Evolutionary conservation across 208 protist genomes (phyloP).

Genomic region (Trypanosoma boissoni): DNA sequence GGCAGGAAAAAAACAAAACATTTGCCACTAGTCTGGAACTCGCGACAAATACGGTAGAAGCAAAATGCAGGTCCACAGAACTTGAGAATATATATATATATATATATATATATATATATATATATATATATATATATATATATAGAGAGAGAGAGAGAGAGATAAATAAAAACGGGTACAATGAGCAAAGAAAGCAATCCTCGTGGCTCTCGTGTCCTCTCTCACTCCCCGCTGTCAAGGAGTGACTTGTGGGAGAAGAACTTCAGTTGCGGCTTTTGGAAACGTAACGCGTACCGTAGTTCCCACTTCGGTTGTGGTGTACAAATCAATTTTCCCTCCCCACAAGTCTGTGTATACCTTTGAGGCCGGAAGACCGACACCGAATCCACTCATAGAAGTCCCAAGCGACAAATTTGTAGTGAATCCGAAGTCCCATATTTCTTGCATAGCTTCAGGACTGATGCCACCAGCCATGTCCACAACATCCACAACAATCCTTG

Average conservation of each 20-base stretch:
- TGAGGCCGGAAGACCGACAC: slow-evolving; percentile 75
- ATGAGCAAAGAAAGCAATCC: too few species aligned
- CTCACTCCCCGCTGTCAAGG: not conserved
- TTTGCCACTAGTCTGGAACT: too few species aligned
- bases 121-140: too few species aligned
- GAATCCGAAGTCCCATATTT: slow-evolving; percentile 89
- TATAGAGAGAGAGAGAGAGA: too few species aligned
- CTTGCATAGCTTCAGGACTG: slow-evolving; percentile 26
- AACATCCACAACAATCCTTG: slow-evolving; percentile 74
- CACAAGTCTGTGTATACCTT: slow-evolving; percentile 88
- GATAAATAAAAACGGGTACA: too few species aligned
- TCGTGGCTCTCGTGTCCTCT: not conserved
- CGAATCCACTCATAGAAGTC: slow-evolving; percentile 70
- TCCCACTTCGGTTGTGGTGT: slow-evolving; percentile 32
- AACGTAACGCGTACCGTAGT: slow-evolving; percentile 83
- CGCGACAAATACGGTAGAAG: too few species aligned
- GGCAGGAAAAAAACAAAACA: too few species aligned
- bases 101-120: slow-evolving; percentile 1
- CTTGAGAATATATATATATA: not conserved
- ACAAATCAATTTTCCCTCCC: slow-evolving; percentile 73
- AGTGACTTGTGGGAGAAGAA: slow-evolving; percentile 32
- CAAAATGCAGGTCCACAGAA: not conserved
- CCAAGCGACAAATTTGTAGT: slow-evolving; percentile 67
- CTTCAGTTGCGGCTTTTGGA: slow-evolving; percentile 68
- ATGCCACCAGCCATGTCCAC: slow-evolving; percentile 68